Base-by-base conservation (phyloP, 2,329 filamentous ascomycete species). In the Bipolaris oryzae region DNA sequence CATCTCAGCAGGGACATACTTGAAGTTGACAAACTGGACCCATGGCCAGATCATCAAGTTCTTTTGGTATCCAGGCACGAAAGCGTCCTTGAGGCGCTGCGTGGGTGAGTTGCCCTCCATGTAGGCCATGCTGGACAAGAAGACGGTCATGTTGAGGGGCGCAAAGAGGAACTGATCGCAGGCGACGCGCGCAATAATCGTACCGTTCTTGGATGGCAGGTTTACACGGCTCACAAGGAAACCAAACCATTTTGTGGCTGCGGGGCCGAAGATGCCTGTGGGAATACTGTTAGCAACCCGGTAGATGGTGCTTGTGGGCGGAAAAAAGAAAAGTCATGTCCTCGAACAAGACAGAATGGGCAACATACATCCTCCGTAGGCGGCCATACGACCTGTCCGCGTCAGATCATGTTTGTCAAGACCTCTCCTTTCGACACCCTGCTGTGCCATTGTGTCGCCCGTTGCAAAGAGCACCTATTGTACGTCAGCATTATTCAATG, bases 1-100 rank as follows among this genome's bases (percentile, higher is more conserved):
- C 77, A 94, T 87, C 73, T 96, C 86, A 61, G 96, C 81, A 46
- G 93, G 93, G 61, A 96, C 85, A 62, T 95, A 84, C 70, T 89
- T 89, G 80, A 97, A 97, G 81, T 97, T 97, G 71, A 89, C 82
- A 51, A 89, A 81, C 80, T 97, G 93, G 53, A 96, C 91, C 66
- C 80, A 81, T 3, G 93, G 93, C 93, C 93, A 97, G 53, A 97
- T 77, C 80, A 91, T 85, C 83, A 91, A 92, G 80, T 96, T 97
- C 74, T 91, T 89, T 75, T 84, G 84, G 70, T 96, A 84, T 31
- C 90, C 90, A 11, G 85, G 82, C 64, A 78, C 76, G 79, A 92
- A 97, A 58, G 85, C 89, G 69, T 84, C 86, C 57, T 85, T 78
- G 53, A 95, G 81, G 79, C 94, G 93, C 70, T 92, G 85, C 67